A percentile compares a stretch with the other conserved stretches of the same genome.
Evolutionary conservation across 805 yeast genomes (phyloP).

Genomic region (Sugiyamaella mastotermitis): DNA sequence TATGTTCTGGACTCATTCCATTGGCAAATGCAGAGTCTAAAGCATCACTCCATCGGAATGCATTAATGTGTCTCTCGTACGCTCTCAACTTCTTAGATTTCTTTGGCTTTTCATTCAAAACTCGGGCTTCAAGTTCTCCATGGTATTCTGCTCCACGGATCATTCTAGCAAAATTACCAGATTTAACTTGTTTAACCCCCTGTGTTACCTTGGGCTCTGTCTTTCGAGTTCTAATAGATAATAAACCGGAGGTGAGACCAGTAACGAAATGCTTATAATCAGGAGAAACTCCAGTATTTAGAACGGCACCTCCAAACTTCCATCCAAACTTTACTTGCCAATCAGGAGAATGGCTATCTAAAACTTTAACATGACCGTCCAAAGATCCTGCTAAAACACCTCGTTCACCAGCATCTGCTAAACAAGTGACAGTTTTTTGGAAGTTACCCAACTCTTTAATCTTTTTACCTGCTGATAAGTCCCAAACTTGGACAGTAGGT

Average conservation of each 20-base stretch:
- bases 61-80: conserved; percentile 78
- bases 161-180: conserved; percentile 67
- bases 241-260: conserved; percentile 83
- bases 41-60: conserved; percentile 91
- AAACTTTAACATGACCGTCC: conserved; percentile 96
- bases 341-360: conserved; percentile 56
- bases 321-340: conserved; percentile 95
- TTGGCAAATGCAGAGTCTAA: conserved; percentile 76
- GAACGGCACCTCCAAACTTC: conserved; percentile 93
- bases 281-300: conserved; percentile 87
- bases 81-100: conserved; percentile 55
- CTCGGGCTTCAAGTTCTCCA: conserved; percentile 79
- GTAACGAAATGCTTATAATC: conserved; percentile 82
- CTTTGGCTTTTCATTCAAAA: conserved; percentile 52
- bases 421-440: conserved; percentile 87
- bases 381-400: conserved; percentile 91
- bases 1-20: conserved; percentile 74
- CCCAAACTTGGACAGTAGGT: conserved; percentile 84
- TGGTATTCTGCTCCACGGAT: conserved; percentile 86
- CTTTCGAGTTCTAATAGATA: conserved; percentile 83
- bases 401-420: conserved; percentile 64
- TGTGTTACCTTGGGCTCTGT: conserved; percentile 51
- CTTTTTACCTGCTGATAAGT: conserved; percentile 68
- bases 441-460: conserved; percentile 75
- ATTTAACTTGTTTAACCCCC: conserved; percentile 37